These are phyloP conservation scores for Apium graveolens DNA, from an alignment of 129 eudicot species.

Conservation along the genomic window DNA sequence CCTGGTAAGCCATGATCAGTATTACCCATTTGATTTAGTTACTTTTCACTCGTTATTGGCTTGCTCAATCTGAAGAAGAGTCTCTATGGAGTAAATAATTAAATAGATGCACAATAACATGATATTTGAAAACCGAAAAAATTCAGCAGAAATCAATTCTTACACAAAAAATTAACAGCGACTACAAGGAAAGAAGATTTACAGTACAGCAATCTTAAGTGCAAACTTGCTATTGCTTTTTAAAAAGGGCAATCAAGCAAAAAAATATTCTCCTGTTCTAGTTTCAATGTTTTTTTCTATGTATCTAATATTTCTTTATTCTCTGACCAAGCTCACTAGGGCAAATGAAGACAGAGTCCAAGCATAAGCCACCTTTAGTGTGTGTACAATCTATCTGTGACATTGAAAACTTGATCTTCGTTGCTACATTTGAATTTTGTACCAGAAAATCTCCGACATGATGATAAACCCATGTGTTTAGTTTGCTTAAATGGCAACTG, in stretches of 20 bases:
- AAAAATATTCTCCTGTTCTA: background rate
- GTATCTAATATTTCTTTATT: background rate
- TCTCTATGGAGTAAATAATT: background rate
- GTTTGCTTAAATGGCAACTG: conserved; percentile 33
- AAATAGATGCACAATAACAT: background rate
- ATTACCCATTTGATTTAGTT: background rate
- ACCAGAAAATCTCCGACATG: conserved; percentile 70
- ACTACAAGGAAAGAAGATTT: background rate
- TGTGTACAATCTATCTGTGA: conserved; percentile 86
- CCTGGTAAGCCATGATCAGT: background rate
- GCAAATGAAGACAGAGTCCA: conserved; percentile 57
- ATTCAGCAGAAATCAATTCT: too few species aligned
- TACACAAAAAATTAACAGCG: background rate
- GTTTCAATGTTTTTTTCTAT: background rate
- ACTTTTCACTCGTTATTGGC: background rate
- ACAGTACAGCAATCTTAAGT: background rate
- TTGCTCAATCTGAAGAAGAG: background rate
- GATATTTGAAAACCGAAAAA: too few species aligned
- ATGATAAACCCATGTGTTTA: conserved; percentile 41
- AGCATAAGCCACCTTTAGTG: conserved; percentile 71
- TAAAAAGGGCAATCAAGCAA: background rate
- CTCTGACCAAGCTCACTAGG: conserved; percentile 17
- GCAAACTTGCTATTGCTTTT: background rate
- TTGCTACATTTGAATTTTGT: conserved; percentile 22
- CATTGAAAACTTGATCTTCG: conserved; percentile 60